These are phyloP conservation scores for Aspergillus sojae DNA, from an alignment of 2,329 filamentous ascomycete species.

Conservation along the genomic window DNA sequence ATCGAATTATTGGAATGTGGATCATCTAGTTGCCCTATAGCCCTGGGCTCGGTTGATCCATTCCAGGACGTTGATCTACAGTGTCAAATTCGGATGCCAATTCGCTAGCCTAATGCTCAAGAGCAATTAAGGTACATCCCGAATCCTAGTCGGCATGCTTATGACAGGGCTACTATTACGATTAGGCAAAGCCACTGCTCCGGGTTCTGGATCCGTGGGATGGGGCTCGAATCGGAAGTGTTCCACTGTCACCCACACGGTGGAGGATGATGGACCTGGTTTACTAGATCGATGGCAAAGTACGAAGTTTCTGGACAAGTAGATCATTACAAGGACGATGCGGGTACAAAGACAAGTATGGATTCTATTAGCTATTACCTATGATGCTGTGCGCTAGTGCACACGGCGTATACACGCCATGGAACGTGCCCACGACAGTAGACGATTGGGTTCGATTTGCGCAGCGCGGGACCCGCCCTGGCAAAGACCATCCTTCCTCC, in stretches of 20 bases:
- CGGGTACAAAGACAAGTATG: slow-evolving; percentile 22
- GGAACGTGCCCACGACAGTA: slow-evolving; percentile 23
- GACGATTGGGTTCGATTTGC: slow-evolving; percentile 30
- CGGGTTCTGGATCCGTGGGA: background rate
- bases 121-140: slow-evolving; percentile 1
- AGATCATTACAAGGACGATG: background rate
- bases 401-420: slow-evolving; percentile 19
- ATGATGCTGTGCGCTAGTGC: slow-evolving; percentile 31
- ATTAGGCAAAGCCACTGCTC: background rate
- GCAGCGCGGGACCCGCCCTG: slow-evolving; percentile 21
- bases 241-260: background rate
- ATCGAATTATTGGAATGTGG: background rate
- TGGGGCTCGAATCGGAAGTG: background rate
- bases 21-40: background rate
- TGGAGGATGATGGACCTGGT: background rate
- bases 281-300: background rate
- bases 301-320: background rate
- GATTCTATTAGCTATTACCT: slow-evolving; percentile 44
- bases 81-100: background rate
- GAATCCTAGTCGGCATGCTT: background rate
- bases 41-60: background rate
- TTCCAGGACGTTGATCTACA: background rate
- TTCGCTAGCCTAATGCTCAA: background rate
- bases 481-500: slow-evolving; percentile 31
- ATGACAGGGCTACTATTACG: background rate